A percentile compares a stretch with the other conserved stretches of the same genome.
Evolutionary conservation across 306 rosid species (phyloP).

Genomic region (Sphenostylis stenocarpa): DNA sequence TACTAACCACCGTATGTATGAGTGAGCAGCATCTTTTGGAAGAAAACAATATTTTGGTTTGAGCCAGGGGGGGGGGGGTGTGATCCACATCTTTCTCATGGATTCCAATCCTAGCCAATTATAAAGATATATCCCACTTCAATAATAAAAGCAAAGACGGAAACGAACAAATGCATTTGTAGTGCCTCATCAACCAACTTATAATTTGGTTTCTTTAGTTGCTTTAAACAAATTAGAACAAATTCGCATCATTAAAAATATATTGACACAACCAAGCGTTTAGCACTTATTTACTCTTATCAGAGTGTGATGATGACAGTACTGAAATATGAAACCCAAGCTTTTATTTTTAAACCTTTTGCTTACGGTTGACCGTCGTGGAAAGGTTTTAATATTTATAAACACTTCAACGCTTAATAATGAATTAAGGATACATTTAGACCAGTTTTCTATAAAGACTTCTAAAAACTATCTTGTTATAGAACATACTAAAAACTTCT

Average conservation of each 20-base stretch:
- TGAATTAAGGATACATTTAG: too few relatives aligned
- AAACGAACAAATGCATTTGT: slow-evolving; percentile 20
- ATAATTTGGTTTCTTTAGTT: background rate
- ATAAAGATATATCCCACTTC: slow-evolving; percentile 22
- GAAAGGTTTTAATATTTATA: too few relatives aligned
- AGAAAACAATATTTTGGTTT: slow-evolving; percentile 31
- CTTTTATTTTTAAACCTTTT: too few relatives aligned
- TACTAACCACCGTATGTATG: background rate
- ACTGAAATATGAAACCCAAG: too few relatives aligned
- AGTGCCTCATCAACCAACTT: slow-evolving; percentile 6
- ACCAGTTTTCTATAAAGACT: too few relatives aligned
- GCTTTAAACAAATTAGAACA: slow-evolving; percentile 6
- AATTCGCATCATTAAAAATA: background rate
- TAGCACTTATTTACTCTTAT: background rate
- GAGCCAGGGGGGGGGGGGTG: background rate
- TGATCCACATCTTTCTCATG: slow-evolving; percentile 29
- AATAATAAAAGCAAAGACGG: slow-evolving; percentile 11
- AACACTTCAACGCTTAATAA: too few relatives aligned
- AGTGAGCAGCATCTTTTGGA: slow-evolving; percentile 12
- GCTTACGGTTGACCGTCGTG: too few relatives aligned
- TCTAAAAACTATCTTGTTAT: too few relatives aligned
- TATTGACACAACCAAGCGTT: background rate
- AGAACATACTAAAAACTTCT: too few relatives aligned
- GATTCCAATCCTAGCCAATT: slow-evolving; percentile 32
- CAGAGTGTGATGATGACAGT: background rate